Evolutionary conservation across 305 asterid genomes (phyloP).

Genomic region (Ajuga reptans): DNA sequence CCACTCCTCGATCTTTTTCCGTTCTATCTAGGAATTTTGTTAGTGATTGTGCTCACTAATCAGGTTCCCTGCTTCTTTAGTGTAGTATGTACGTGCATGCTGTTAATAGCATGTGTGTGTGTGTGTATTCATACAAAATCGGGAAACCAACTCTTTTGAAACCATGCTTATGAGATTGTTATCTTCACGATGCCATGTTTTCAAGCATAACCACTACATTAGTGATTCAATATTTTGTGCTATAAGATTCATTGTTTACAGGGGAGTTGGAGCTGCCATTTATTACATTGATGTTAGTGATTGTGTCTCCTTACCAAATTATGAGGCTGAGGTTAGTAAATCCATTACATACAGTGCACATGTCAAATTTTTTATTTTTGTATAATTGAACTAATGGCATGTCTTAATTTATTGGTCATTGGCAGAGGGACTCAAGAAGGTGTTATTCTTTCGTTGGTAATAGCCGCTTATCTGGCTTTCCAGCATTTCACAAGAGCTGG

Average conservation of each 20-base stretch:
- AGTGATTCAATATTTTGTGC: not conserved
- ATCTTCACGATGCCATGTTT: not conserved
- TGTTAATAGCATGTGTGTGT: too few relatives aligned
- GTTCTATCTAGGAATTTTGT: not conserved
- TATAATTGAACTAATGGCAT: constrained; percentile 11
- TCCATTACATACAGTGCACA: not conserved
- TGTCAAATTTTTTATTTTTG: too few relatives aligned
- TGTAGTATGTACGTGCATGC: too few relatives aligned
- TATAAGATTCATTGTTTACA: constrained; percentile 22
- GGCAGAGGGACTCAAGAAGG: constrained; percentile 89
- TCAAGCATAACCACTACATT: not conserved
- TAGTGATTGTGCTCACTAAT: not conserved
- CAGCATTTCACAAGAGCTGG: constrained; percentile 73
- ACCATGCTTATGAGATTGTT: not conserved
- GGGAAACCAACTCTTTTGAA: not conserved
- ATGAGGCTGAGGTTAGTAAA: constrained; percentile 62
- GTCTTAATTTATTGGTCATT: constrained; percentile 21
- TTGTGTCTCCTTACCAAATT: constrained; percentile 66
- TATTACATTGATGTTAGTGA: constrained; percentile 53
- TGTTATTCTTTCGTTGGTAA: constrained; percentile 47
- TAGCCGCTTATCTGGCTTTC: constrained; percentile 80
- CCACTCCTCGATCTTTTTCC: not conserved
- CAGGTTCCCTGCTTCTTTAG: too few relatives aligned
- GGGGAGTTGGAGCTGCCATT: constrained; percentile 87
- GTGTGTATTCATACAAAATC: too few relatives aligned